Evolutionary conservation across 495 filamentous ascomycete species (phyloP).

Genomic region (Ascobolus immersus): DNA sequence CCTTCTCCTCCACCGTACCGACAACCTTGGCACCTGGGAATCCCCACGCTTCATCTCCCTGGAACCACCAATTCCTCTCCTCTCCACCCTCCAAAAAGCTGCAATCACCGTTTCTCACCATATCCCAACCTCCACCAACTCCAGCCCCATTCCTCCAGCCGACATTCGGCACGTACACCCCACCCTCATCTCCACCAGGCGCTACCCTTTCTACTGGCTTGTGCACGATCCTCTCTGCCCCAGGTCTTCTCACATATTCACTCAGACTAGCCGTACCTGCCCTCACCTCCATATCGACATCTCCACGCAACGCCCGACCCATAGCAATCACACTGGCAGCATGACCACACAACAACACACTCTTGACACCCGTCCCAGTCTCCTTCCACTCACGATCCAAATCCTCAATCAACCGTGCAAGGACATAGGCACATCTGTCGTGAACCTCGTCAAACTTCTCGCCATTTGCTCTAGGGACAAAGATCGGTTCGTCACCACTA

Average conservation of each 20-base stretch:
- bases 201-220: slow-evolving; percentile 12
- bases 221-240: slow-evolving; percentile 1
- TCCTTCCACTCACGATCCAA: slow-evolving; percentile 36
- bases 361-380: slow-evolving; percentile 15
- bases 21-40: slow-evolving; percentile 3
- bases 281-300: slow-evolving; percentile 47
- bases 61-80: slow-evolving; percentile 31
- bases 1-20: neutral
- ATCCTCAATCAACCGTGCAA: slow-evolving; percentile 41
- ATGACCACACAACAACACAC: slow-evolving; percentile 66
- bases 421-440: slow-evolving; percentile 43
- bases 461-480: slow-evolving; percentile 41
- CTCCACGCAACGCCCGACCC: slow-evolving; percentile 51
- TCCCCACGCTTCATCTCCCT: slow-evolving; percentile 14
- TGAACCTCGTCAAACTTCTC: slow-evolving; percentile 60
- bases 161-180: slow-evolving; percentile 18
- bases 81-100: slow-evolving; percentile 50
- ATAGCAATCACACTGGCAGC: slow-evolving; percentile 69
- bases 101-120: slow-evolving; percentile 57
- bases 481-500: slow-evolving; percentile 27
- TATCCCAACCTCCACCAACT: slow-evolving; percentile 58
- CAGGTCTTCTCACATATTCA: slow-evolving; percentile 25
- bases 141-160: slow-evolving; percentile 39
- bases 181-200: slow-evolving; percentile 5
- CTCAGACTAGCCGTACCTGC: slow-evolving; percentile 69